These are phyloP conservation scores for Incumbomyces lentus DNA, from an alignment of 2,329 filamentous ascomycete species.

Conservation along the genomic window DNA sequence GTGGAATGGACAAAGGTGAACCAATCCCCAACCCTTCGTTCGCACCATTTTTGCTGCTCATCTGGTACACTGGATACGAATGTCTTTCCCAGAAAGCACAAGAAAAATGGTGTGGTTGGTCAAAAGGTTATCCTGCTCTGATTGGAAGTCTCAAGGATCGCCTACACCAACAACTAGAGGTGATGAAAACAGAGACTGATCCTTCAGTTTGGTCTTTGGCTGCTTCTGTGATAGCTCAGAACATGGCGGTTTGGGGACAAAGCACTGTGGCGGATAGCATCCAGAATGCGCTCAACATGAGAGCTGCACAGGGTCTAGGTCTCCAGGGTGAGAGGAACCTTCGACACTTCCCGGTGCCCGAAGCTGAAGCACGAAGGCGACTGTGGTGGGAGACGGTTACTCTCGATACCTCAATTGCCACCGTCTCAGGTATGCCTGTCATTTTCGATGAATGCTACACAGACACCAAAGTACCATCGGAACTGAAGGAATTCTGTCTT, in stretches of 20 bases:
- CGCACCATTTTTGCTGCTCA: conserved; percentile 35
- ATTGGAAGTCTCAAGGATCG: background rate
- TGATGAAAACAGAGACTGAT: conserved; percentile 11
- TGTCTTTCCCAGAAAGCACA: conserved; percentile 30
- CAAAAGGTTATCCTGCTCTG: background rate
- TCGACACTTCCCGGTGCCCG: conserved; percentile 39
- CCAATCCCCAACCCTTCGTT: conserved; percentile 32
- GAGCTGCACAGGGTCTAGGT: conserved; percentile 28
- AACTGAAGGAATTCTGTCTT: conserved; percentile 37
- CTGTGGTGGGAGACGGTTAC: conserved; percentile 33
- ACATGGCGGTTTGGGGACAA: conserved; percentile 38
- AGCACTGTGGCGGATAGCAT: conserved; percentile 39
- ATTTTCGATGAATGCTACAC: conserved; percentile 39
- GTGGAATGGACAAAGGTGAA: conserved; percentile 28
- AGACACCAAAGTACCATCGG: conserved; percentile 37
- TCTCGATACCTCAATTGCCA: conserved; percentile 45
- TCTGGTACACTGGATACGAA: conserved; percentile 40
- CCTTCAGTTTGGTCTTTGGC: conserved; percentile 29
- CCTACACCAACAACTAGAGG: background rate
- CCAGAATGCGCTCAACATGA: conserved; percentile 36
- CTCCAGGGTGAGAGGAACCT: conserved; percentile 37
- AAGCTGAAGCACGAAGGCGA: conserved; percentile 29
- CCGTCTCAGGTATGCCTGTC: conserved; percentile 39
- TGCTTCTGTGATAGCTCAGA: conserved; percentile 39
- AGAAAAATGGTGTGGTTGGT: conserved; percentile 15